Base-by-base conservation (phyloP, 768 basidiomycete genomes). In the Lentinula sp. region DNA sequence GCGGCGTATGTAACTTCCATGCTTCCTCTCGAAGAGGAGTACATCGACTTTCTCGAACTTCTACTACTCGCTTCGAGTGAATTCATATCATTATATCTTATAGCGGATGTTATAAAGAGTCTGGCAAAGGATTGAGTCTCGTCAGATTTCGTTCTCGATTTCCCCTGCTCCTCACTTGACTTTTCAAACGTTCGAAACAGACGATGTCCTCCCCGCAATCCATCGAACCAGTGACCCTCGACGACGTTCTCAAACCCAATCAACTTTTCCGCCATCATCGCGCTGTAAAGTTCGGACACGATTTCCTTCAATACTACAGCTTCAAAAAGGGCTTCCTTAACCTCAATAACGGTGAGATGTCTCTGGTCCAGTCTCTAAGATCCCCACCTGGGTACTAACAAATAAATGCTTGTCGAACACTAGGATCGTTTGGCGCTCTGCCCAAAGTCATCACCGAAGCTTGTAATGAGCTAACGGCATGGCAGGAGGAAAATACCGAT, bases 341-440 rank as follows among this genome's bases (percentile, higher is more conserved):
- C 21, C 46, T 48, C 46, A 48, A 48, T 23, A 48, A 48, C 21
- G 46, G 46, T 48, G 21, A 23, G 21, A 23, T 9, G 4, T 48
- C 7, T 21, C 37, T 39, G 37, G 28, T 28, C 28, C 28, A 28
- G 28, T 28, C 3, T 28, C 28, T 28, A 4, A 28, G 2, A 4
- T 28, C 3, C 28, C 28, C 28, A 28, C 28, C 3, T 28, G 28
- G 28, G 5, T n/a, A 18, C 15, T 45, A 8, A 45, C 43, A 4
- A 40, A 4, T 13, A 18, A 16, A 3, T 45, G 5, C 16, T 45
- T 45, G 87, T 3, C 83, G 85, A 43, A 43, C 21, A 9, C 42
- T 48, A 48, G 88, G 88, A 85, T 81, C 86, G 0, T 87, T 79
- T 64, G 86, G 86, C 2, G 79, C 82, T 1, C 70, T 83, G 1